phyloP scores from a whole-genome alignment of 768 basidiomycete species.

The Exidia glandulosa region DNA sequence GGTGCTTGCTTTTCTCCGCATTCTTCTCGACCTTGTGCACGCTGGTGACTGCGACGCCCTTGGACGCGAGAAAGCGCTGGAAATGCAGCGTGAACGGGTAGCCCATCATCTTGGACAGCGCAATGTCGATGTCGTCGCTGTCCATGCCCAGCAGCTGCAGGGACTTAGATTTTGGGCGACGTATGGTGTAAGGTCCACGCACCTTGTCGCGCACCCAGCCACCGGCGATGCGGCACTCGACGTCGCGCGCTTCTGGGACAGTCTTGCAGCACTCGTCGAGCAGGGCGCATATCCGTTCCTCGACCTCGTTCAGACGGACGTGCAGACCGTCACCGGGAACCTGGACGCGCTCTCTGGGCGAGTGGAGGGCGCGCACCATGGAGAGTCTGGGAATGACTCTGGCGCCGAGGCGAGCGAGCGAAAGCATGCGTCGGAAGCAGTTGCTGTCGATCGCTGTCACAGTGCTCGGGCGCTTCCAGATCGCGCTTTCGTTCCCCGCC shows the following conservation, averaged over 20 bases:
- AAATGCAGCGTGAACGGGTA: slow-evolving; percentile 77
- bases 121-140: slow-evolving; percentile 90
- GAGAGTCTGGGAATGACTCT: not conserved
- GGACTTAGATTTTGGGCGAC: slow-evolving; percentile 2
- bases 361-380: not conserved
- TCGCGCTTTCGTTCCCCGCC: no score
- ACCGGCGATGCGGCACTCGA: slow-evolving; percentile 83
- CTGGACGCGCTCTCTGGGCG: no score
- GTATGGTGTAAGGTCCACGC: slow-evolving; percentile 9
- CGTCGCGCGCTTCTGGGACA: slow-evolving; percentile 40
- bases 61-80: slow-evolving; percentile 45
- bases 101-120: slow-evolving; percentile 83
- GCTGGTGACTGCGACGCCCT: slow-evolving; percentile 41
- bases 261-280: slow-evolving; percentile 66
- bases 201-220: slow-evolving; percentile 99
- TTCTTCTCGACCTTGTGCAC: slow-evolving; percentile 84
- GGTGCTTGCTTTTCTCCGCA: slow-evolving; percentile 94
- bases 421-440: no score
- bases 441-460: no score
- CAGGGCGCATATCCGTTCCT: slow-evolving; percentile 61
- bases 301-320: slow-evolving; percentile 54
- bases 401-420: no score
- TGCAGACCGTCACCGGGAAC: slow-evolving; percentile 7
- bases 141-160: slow-evolving; percentile 64
- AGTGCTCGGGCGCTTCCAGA: no score